Conservation (phyloP, 495 filamentous ascomycete species). For the Diplogelasinospora grovesii region DNA sequence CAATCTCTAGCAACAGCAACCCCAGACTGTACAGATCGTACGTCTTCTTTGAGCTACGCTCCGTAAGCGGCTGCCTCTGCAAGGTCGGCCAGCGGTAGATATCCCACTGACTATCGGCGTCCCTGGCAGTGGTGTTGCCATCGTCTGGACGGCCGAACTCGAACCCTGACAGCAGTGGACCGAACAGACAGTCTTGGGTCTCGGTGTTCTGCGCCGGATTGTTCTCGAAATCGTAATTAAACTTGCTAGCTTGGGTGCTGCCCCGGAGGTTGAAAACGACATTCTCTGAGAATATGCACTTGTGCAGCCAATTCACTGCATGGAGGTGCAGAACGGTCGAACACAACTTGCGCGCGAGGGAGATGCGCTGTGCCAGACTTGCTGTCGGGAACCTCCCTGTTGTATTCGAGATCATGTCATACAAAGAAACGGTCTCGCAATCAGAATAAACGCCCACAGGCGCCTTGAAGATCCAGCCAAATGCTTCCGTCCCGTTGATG, state of each 20-base stretch:
- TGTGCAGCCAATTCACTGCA: constrained; percentile 53
- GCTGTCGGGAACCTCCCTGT: constrained; percentile 7
- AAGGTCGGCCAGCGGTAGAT: constrained; percentile 26
- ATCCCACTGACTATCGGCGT: constrained; percentile 24
- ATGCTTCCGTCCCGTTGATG: constrained; percentile 7
- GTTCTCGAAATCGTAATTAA: too few species aligned
- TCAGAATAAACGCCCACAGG: constrained; percentile 14
- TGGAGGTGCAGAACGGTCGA: constrained; percentile 35
- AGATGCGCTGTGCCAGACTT: constrained; percentile 14
- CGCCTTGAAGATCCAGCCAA: constrained; percentile 24
- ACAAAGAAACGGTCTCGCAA: constrained; percentile 14
- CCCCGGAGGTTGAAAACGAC: constrained; percentile 39
- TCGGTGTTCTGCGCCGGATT: too few species aligned
- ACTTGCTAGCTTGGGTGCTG: too few species aligned
- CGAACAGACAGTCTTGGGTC: too few species aligned
- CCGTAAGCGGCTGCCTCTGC: constrained; percentile 19
- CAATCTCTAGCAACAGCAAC: constrained; percentile 44
- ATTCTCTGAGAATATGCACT: constrained; percentile 46
- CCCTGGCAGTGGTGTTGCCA: constrained; percentile 17
- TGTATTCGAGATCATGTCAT: constrained; percentile 12
- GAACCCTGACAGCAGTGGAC: constrained; percentile 21
- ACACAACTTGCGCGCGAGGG: constrained; percentile 19
- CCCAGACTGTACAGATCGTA: constrained; percentile 49
- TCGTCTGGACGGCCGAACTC: constrained; percentile 25
- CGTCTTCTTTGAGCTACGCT: constrained; percentile 34